phyloP scores from a whole-genome alignment of 169 alveolate genomes.

The Cryptosporidium meleagridis region DNA sequence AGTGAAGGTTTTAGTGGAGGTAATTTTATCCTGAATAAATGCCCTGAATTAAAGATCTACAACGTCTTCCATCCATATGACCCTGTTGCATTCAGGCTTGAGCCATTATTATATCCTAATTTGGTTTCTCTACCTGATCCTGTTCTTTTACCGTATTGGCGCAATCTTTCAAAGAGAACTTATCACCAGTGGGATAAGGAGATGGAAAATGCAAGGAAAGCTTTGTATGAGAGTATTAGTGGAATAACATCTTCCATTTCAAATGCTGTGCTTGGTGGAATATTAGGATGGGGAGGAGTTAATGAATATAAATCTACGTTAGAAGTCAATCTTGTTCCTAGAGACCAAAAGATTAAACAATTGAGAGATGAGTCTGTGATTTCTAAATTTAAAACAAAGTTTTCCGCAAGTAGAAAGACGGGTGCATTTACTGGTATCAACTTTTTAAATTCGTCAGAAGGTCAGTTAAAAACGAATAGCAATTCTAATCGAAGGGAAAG shows the following conservation, averaged over 20 bases:
- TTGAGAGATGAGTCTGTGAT: slow-evolving; percentile 77
- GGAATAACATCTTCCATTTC: slow-evolving; percentile 81
- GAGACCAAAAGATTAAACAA: slow-evolving; percentile 77
- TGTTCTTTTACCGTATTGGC: slow-evolving; percentile 85
- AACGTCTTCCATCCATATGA: slow-evolving; percentile 88
- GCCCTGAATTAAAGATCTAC: slow-evolving; percentile 79
- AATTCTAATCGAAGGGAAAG: slow-evolving; percentile 55
- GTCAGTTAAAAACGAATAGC: slow-evolving; percentile 29
- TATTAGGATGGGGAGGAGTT: slow-evolving; percentile 73
- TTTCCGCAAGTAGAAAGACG: slow-evolving; percentile 63
- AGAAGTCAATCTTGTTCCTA: slow-evolving; percentile 76
- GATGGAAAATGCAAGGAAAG: slow-evolving; percentile 82
- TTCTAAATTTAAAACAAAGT: slow-evolving; percentile 75
- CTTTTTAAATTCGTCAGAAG: not conserved
- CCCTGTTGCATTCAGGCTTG: slow-evolving; percentile 87
- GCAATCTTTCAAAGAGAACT: slow-evolving; percentile 85
- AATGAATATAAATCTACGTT: slow-evolving; percentile 76
- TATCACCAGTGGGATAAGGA: slow-evolving; percentile 88
- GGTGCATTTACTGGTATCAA: not conserved
- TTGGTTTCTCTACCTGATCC: slow-evolving; percentile 84
- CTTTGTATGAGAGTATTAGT: slow-evolving; percentile 78
- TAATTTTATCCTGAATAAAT: slow-evolving; percentile 80
- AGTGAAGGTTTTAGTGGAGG: slow-evolving; percentile 76
- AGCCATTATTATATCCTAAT: slow-evolving; percentile 83
- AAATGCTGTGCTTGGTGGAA: slow-evolving; percentile 75